These are phyloP conservation scores for Rhododendron ferrugineum DNA, from an alignment of 148 eudicot species.

Conservation along the genomic window DNA sequence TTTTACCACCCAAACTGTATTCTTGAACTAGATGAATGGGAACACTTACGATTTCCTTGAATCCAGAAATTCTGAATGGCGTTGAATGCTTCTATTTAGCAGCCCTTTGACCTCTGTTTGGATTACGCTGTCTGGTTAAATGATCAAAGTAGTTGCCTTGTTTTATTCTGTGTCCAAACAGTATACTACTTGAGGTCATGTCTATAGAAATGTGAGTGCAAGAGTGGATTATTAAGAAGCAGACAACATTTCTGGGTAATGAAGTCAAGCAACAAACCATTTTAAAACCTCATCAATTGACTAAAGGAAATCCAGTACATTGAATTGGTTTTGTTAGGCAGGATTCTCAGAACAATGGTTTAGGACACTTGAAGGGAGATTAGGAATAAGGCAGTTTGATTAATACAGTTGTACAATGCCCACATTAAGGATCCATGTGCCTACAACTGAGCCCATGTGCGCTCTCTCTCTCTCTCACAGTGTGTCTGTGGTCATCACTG, in stretches of 20 bases:
- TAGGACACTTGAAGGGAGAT: background rate
- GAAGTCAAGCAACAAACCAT: background rate
- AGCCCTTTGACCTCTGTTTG: background rate
- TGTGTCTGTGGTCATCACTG: background rate
- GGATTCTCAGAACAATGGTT: background rate
- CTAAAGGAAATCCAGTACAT: background rate
- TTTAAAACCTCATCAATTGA: background rate
- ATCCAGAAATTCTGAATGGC: background rate
- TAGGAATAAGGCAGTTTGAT: background rate
- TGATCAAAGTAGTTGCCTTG: background rate
- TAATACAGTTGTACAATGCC: background rate
- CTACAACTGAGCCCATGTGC: background rate
- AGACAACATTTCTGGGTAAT: slow-evolving; percentile 1
- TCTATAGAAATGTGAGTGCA: background rate
- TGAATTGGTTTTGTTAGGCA: background rate
- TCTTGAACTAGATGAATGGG: background rate
- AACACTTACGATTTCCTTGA: background rate
- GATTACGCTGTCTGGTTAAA: slow-evolving; percentile 12
- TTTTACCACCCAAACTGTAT: background rate
- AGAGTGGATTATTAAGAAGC: background rate
- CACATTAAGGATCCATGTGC: background rate
- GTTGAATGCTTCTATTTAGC: background rate
- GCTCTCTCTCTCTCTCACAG: slow-evolving; percentile 4
- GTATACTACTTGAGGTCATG: background rate
- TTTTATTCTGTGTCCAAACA: slow-evolving; percentile 3